Conservation (phyloP, 2,329 filamentous ascomycete genomes). For the Thielaviopsis punctulata region DNA sequence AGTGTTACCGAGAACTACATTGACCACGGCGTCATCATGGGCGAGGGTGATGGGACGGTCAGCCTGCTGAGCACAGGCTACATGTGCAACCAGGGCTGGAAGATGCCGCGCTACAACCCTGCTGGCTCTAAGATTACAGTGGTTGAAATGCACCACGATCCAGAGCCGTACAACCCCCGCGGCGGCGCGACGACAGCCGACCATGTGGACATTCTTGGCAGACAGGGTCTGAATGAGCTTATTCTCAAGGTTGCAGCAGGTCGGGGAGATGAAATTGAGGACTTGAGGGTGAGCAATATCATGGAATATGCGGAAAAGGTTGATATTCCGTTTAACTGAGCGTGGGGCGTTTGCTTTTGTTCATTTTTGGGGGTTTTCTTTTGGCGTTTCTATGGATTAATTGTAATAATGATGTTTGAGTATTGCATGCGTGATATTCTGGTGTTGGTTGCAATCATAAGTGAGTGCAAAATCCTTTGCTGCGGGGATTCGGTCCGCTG, state of each 20-base stretch:
- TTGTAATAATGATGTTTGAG: too few species aligned
- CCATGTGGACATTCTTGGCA: slow-evolving; percentile 88
- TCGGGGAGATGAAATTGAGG: slow-evolving; percentile 59
- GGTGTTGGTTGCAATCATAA: too few species aligned
- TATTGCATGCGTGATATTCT: too few species aligned
- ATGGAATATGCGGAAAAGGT: slow-evolving; percentile 66
- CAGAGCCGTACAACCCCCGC: slow-evolving; percentile 75
- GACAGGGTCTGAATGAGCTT: slow-evolving; percentile 78
- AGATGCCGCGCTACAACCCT: slow-evolving; percentile 84
- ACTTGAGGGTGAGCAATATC: slow-evolving; percentile 69
- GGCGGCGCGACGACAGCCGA: slow-evolving; percentile 59
- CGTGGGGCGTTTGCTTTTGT: neutral
- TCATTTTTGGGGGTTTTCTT: neutral
- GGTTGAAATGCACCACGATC: slow-evolving; percentile 93
- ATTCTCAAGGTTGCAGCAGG: slow-evolving; percentile 77
- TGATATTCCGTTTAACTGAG: slow-evolving; percentile 54
- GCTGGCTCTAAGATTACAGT: slow-evolving; percentile 65
- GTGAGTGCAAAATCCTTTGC: too few species aligned
- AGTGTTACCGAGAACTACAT: slow-evolving; percentile 39
- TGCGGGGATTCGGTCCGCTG: too few species aligned
- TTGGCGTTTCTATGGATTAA: neutral
- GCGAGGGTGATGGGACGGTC: slow-evolving; percentile 91
- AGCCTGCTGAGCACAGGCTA: slow-evolving; percentile 84
- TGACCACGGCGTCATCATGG: slow-evolving; percentile 87
- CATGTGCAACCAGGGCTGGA: slow-evolving; percentile 95